phyloP scores from a whole-genome alignment of 352 stramenopile genomes.

The Phytophthora vignae region DNA sequence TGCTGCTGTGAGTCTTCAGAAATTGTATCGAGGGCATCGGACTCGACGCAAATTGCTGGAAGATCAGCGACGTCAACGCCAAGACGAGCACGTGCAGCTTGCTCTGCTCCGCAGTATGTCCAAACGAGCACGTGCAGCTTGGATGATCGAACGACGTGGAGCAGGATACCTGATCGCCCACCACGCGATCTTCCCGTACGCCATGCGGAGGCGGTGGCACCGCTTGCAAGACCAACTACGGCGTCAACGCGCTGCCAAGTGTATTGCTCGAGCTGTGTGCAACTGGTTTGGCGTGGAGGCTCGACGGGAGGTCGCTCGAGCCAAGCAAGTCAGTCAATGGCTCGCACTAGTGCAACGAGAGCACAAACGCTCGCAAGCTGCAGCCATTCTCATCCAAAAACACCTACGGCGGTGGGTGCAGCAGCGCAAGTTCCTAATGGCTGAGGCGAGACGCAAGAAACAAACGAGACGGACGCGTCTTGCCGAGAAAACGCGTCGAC shows the following conservation, averaged over 20 bases:
- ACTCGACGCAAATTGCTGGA: constrained; percentile 27
- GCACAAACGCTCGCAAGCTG: constrained; percentile 20
- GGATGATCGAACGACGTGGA: constrained; percentile 54
- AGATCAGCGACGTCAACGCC: constrained; percentile 19
- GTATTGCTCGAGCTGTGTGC: constrained; percentile 25
- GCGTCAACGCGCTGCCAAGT: constrained; percentile 25
- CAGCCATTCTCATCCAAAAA: constrained; percentile 56
- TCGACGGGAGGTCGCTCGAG: constrained; percentile 16
- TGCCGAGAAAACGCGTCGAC: constrained; percentile 30
- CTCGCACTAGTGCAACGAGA: constrained; percentile 34
- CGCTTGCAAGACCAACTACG: constrained; percentile 31
- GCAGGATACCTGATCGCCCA: constrained; percentile 61
- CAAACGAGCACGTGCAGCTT: constrained; percentile 44
- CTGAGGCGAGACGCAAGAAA: constrained; percentile 40
- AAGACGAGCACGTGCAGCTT: constrained; percentile 41
- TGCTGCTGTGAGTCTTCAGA: constrained; percentile 55
- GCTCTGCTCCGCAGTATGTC: constrained; percentile 53
- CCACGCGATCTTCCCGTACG: constrained; percentile 49
- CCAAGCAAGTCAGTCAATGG: constrained; percentile 37
- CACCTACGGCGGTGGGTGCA: constrained; percentile 55
- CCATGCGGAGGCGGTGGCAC: constrained; percentile 44
- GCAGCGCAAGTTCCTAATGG: constrained; percentile 52
- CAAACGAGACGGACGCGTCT: constrained; percentile 35
- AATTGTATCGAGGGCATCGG: constrained; percentile 45
- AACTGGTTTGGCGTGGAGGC: constrained; percentile 30